Evolutionary conservation across 192 early-diverging fungal genomes (phyloP).

Genomic region (Radiomyces spectabilis): DNA sequence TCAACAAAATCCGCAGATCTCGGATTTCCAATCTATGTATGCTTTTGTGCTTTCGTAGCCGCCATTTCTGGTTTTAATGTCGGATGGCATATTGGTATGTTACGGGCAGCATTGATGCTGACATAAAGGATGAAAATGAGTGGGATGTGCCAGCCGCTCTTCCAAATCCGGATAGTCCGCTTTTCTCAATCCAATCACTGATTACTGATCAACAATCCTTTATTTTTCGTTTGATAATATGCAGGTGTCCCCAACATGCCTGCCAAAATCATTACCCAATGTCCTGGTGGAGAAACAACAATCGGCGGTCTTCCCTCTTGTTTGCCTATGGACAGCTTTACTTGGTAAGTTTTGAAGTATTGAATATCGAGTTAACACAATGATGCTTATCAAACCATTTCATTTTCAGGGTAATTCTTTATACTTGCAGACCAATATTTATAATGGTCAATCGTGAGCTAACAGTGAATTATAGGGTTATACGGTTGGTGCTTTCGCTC

Average conservation of each 20-base stretch:
- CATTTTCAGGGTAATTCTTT: too few relatives aligned
- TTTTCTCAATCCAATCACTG: neutral
- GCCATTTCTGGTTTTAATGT: constrained; percentile 25
- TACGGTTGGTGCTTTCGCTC: constrained; percentile 34
- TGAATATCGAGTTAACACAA: too few relatives aligned
- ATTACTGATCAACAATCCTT: too few relatives aligned
- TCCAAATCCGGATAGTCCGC: neutral
- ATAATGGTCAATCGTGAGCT: neutral
- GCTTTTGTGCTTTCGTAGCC: constrained; percentile 14
- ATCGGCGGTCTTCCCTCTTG: constrained; percentile 8
- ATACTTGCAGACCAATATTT: too few relatives aligned
- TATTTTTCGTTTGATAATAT: too few relatives aligned
- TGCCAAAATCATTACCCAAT: constrained; percentile 7
- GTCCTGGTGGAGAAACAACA: constrained; percentile 2
- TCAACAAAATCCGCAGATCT: constrained; percentile 9
- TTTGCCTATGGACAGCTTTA: constrained; percentile 21
- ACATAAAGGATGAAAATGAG: too few relatives aligned
- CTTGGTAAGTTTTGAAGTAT: too few relatives aligned
- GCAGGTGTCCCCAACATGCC: constrained; percentile 26
- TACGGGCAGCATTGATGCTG: too few relatives aligned
- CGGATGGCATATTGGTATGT: constrained; percentile 25
- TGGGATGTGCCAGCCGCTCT: too few relatives aligned
- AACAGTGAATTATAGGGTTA: constrained; percentile 24
- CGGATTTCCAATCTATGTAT: constrained; percentile 19
- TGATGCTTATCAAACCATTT: too few relatives aligned